Evolutionary conservation across 2,329 filamentous ascomycete species (phyloP), one percentile per base, ranked within the genome.

Genomic region (Diaporthe sp.): DNA sequence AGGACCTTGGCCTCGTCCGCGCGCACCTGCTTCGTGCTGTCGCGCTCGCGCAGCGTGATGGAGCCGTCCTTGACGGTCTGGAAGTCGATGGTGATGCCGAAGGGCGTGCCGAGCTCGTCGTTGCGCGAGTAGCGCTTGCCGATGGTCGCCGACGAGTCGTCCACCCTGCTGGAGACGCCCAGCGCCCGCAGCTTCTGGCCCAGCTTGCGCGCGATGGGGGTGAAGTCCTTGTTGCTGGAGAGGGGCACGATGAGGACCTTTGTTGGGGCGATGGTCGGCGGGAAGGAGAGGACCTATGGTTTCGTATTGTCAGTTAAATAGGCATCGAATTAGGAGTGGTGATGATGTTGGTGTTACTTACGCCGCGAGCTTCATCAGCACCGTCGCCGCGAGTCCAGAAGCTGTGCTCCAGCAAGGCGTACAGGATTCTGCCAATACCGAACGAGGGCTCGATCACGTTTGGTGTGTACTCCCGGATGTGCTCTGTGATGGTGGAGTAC

Each of bases 371-470:
- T 83, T 97, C 95, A 78, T 96, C 94, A 76, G 90, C 92, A 78
- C 92, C 92, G 69, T 92, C 90, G 71, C 82, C 88, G 77, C 97
- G 94, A 71, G 92, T 94, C 96, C 97, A 99, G 90, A 96, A 99
- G 82, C 91, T 92, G 85, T 99, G 97, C 87, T 99, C 97, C 81
- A 97, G 94, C 80, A 99, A 87, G 75, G 94, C 92, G 87, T 98
- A 98, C 74, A 98, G 87, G 76, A 98, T 98, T 79, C 96, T 92
- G 75, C 96, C 97, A 81, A 98, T 97, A 88, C 96, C 96, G 80
- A 98, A 99, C 0, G 96, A 98, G 2, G 96, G 97, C 86, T 99
- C 97, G 79, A 98, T 97, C 63, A 97, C 95, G 81, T 98, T 98
- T 75, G 96, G 96, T 0, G 93, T 97, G 86, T 94, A 99, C 83